Evolutionary conservation across 2,329 filamentous ascomycete genomes (phyloP), one percentile per base, ranked within the genome.

Genomic region (Trichophyton simii): DNA sequence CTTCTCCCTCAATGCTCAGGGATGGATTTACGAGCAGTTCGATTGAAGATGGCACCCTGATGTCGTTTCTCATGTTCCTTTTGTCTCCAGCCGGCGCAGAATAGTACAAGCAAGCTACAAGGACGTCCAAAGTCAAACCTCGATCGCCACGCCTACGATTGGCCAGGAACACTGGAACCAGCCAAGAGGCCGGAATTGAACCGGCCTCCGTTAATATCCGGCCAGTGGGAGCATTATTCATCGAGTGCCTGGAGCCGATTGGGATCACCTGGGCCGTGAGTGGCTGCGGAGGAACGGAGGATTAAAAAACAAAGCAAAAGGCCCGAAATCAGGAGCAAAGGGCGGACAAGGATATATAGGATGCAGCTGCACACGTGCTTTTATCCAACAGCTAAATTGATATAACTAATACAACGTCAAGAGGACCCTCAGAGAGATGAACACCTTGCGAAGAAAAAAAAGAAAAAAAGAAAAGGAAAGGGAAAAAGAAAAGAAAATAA

Each of bases 151-250:
- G 55, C 7, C 57, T 36, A 60, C 60, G 41, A 62, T 63, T 64
- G 65, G 64, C 57, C 61, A 63, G 48, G 58, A 65, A 60, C 66
- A 69, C 65, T 67, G 63, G 66, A 59, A 68, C 68, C 68, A 65
- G 66, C 65, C 64, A 68, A 62, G 68, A 74, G 73, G 73, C 73
- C 74, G 73, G 73, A 74, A 74, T 74, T 68, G 64, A 67, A 63
- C 73, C 73, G 73, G 73, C 73, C 73, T 75, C 65, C 66, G 66
- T 58, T 25, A 48, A 61, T 68, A 68, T 60, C 66, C 66, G 66
- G 50, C 57, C 42, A 42, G 18, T 22, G 28, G 18, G n/a, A 58
- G 9, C 13, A 28, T 38, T 28, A 22, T 41, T 28, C 15, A 41
- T 38, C 54, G 20, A 8, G 18, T 38, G 9, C 55, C 20, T 38